These are phyloP conservation scores for Aspergillus unguis DNA, from an alignment of 2,329 filamentous ascomycete species.

Conservation along the genomic window DNA sequence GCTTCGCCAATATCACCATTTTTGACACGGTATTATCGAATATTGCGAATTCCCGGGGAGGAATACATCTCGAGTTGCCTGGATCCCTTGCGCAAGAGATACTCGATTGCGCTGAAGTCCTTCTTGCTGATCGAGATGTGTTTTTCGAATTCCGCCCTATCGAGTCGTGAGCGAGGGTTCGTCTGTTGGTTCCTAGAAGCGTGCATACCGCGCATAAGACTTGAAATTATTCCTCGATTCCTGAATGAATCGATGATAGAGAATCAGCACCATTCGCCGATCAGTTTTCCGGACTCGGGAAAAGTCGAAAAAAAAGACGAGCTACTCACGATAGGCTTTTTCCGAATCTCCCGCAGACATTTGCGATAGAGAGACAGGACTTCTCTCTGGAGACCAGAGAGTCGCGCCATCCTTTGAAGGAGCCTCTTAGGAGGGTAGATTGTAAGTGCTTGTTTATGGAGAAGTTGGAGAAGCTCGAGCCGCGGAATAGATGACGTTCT, in stretches of 20 bases:
- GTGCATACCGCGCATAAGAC: slow-evolving; percentile 40
- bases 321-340: slow-evolving; percentile 68
- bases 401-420: slow-evolving; percentile 38
- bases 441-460: slow-evolving; percentile 5
- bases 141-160: slow-evolving; percentile 72
- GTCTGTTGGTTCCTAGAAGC: neutral
- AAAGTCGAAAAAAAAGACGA: neutral
- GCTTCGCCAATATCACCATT: too few species aligned
- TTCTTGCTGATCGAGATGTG: slow-evolving; percentile 69
- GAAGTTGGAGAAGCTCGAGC: neutral
- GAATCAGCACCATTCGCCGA: neutral
- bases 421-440: neutral
- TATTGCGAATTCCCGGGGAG: slow-evolving; percentile 75
- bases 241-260: slow-evolving; percentile 22
- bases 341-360: slow-evolving; percentile 75
- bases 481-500: slow-evolving; percentile 5
- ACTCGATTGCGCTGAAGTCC: slow-evolving; percentile 83
- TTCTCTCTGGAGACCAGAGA: slow-evolving; percentile 87
- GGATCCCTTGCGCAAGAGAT: slow-evolving; percentile 74
- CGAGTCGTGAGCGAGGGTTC: neutral
- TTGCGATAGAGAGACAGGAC: slow-evolving; percentile 81
- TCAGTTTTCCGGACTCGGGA: neutral
- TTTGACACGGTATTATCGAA: slow-evolving; percentile 38
- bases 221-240: slow-evolving; percentile 42
- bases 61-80: slow-evolving; percentile 79